Evolutionary conservation across 2,329 filamentous ascomycete genomes (phyloP).

Genomic region (Trichoderma atroviride): DNA sequence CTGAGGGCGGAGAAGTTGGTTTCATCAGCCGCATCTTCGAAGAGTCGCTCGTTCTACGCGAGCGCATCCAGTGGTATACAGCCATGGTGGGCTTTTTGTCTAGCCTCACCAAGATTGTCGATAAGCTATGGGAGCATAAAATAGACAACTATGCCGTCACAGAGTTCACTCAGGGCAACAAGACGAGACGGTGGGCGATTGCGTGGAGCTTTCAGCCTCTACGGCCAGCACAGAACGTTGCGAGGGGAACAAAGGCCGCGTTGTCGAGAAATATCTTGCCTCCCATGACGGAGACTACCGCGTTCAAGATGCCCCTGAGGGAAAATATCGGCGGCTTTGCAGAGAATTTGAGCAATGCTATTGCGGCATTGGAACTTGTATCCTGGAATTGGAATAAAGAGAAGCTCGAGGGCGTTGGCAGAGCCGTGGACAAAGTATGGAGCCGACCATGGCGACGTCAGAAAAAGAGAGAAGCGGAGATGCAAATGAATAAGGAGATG

Average conservation of each 20-base stretch:
- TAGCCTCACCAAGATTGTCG: constrained; percentile 65
- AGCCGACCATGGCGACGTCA: constrained; percentile 70
- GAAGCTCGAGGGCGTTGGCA: constrained; percentile 60
- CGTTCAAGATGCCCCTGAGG: constrained; percentile 49
- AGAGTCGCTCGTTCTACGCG: constrained; percentile 64
- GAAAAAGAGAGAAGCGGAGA: constrained; percentile 48
- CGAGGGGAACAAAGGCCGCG: constrained; percentile 48
- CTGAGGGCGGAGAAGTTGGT: constrained; percentile 71
- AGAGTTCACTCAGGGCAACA: constrained; percentile 74
- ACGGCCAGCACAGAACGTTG: constrained; percentile 59
- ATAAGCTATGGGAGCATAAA: constrained; percentile 56
- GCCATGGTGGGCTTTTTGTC: constrained; percentile 84
- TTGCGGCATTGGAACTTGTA: constrained; percentile 60
- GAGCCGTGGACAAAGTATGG: constrained; percentile 75
- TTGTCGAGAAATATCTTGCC: constrained; percentile 50
- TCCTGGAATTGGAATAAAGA: constrained; percentile 65
- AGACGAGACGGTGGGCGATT: constrained; percentile 83
- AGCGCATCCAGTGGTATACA: constrained; percentile 81
- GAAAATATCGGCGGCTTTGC: constrained; percentile 41
- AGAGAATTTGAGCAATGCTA: constrained; percentile 45
- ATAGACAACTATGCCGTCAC: constrained; percentile 82
- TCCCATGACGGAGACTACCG: constrained; percentile 42
- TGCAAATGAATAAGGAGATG: constrained; percentile 43
- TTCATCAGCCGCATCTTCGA: constrained; percentile 73
- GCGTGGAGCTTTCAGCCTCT: constrained; percentile 80